Conservation (phyloP, 805 yeast genomes). For the Yarrowia sp. region DNA sequence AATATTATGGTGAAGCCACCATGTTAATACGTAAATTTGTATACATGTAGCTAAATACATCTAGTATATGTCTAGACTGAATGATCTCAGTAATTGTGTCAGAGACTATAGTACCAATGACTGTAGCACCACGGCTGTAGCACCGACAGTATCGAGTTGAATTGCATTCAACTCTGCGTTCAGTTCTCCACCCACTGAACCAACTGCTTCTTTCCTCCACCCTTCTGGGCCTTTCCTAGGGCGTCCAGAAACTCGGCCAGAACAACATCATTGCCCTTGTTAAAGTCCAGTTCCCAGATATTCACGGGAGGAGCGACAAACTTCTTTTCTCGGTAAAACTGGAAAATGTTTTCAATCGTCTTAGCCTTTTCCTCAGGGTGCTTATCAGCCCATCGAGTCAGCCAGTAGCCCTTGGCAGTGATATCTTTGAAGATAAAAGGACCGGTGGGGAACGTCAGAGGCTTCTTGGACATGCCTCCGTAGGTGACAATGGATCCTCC, state of each 20-base stretch:
- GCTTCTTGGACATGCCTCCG: conserved; percentile 97
- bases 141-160: too few species aligned
- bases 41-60: too few species aligned
- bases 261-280: conserved; percentile 44
- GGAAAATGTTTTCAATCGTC: conserved; percentile 53
- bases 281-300: conserved; percentile 39
- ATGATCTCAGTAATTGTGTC: too few species aligned
- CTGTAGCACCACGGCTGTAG: too few species aligned
- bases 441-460: conserved; percentile 86
- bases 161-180: too few species aligned
- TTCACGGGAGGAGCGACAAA: conserved; percentile 50
- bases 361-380: conserved; percentile 58
- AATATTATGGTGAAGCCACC: too few species aligned
- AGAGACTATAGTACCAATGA: too few species aligned
- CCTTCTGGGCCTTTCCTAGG: conserved; percentile 42
- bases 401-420: conserved; percentile 89
- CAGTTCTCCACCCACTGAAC: conserved; percentile 30
- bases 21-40: too few species aligned
- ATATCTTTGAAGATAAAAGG: conserved; percentile 85
- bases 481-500: conserved; percentile 83
- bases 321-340: conserved; percentile 57
- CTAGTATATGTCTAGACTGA: too few species aligned
- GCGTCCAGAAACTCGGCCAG: conserved; percentile 45
- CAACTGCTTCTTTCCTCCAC: conserved; percentile 44
- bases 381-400: conserved; percentile 60